A percentile compares a stretch with the other conserved stretches of the same genome.
These are phyloP conservation scores for Botrytis squamosa DNA, from an alignment of 2,329 filamentous ascomycete species.

Conservation along the genomic window DNA sequence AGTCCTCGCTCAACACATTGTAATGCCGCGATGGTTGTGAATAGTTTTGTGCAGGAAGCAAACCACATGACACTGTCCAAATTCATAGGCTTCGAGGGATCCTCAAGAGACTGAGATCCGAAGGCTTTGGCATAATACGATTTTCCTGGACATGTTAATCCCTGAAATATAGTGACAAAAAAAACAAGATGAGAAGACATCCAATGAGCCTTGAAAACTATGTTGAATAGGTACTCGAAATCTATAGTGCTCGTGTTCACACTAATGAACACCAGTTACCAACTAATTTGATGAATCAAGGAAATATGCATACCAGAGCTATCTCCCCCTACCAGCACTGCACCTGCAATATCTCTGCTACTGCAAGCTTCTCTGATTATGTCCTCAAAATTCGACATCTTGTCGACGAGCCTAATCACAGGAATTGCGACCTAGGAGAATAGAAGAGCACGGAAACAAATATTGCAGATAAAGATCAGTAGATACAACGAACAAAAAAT, in stretches of 20 bases:
- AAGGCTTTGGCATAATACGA: conserved; percentile 42
- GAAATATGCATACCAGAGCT: conserved; percentile 25
- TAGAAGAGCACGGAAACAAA: not conserved
- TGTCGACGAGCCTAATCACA: not conserved
- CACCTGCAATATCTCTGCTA: conserved; percentile 29
- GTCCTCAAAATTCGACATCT: conserved; percentile 30
- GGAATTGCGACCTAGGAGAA: not conserved
- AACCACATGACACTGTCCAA: conserved; percentile 61
- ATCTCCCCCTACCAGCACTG: conserved; percentile 27
- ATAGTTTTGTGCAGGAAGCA: conserved; percentile 57
- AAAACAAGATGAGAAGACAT: not conserved
- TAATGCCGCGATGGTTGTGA: conserved; percentile 52
- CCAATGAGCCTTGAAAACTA: not conserved
- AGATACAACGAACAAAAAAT: not conserved
- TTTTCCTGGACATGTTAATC: conserved; percentile 33
- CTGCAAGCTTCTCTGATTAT: conserved; percentile 27
- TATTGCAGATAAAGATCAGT: not conserved
- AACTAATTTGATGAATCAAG: not conserved
- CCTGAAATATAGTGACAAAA: too few species aligned
- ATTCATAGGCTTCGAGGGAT: conserved; percentile 56
- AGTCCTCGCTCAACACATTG: conserved; percentile 55
- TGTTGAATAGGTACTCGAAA: not conserved
- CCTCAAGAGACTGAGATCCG: conserved; percentile 46
- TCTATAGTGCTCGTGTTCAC: not conserved
- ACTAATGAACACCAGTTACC: not conserved